These are phyloP conservation scores for Geopyxis carbonaria DNA, from an alignment of 495 filamentous ascomycete genomes.

Conservation along the genomic window DNA sequence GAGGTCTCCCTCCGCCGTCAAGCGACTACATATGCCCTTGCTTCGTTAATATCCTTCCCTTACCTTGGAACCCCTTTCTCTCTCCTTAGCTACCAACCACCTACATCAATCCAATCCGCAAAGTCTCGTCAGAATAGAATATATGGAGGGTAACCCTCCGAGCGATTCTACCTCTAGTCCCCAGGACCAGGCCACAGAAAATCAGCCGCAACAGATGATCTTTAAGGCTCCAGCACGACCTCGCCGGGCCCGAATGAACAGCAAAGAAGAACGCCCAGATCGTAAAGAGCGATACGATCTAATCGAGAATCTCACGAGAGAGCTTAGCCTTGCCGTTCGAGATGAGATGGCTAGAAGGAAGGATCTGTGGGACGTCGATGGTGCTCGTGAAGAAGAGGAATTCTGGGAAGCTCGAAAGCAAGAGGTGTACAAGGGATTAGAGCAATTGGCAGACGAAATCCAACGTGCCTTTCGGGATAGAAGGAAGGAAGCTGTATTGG, in stretches of 20 bases:
- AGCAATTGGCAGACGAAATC: slow-evolving; percentile 16
- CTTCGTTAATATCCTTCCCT: background rate
- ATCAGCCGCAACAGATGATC: background rate
- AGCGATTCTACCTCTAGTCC: no score
- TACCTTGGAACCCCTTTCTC: background rate
- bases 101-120: background rate
- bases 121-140: slow-evolving; percentile 2
- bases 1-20: background rate
- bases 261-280: slow-evolving; percentile 16
- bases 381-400: slow-evolving; percentile 21
- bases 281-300: slow-evolving; percentile 27
- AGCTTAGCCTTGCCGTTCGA: slow-evolving; percentile 43
- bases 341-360: slow-evolving; percentile 28
- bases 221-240: slow-evolving; percentile 26
- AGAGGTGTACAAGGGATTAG: slow-evolving; percentile 20
- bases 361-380: slow-evolving; percentile 21
- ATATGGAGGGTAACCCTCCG: no score
- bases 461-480: slow-evolving; percentile 19
- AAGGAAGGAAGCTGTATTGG: slow-evolving; percentile 21
- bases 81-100: background rate
- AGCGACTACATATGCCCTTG: background rate
- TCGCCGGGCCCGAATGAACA: slow-evolving; percentile 4
- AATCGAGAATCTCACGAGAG: slow-evolving; percentile 54
- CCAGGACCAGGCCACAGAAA: background rate
- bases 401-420: slow-evolving; percentile 27